Percentiles rank a stretch among this genome's conserved stretches.
Conservation (phyloP, 169 alveolate species). For the Babesia divergens region DNA sequence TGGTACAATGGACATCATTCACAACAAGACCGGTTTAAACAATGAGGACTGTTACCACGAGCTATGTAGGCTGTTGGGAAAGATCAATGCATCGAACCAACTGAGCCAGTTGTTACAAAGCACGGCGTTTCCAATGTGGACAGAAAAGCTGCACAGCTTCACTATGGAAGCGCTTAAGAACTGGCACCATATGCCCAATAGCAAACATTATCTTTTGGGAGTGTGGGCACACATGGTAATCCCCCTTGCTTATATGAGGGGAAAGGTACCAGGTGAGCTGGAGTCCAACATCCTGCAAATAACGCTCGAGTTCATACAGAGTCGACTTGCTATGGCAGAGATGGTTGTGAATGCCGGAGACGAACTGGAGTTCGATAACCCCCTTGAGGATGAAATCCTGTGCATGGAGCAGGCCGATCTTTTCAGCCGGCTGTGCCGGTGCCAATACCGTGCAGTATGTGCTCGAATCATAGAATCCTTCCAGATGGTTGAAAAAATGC, state of each 20-base stretch:
- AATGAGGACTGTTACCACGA: conserved; percentile 89
- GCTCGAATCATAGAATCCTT: conserved; percentile 27
- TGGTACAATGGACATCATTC: conserved; percentile 85
- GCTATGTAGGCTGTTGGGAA: conserved; percentile 88
- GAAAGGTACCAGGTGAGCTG: conserved; percentile 77
- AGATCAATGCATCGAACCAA: conserved; percentile 86
- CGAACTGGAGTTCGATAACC: conserved; percentile 63
- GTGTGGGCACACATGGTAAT: conserved; percentile 90
- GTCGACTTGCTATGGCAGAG: conserved; percentile 79
- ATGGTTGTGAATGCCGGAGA: conserved; percentile 63
- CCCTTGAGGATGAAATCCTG: conserved; percentile 70
- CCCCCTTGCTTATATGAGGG: conserved; percentile 81
- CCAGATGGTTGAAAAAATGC: conserved; percentile 21
- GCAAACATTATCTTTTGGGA: conserved; percentile 88
- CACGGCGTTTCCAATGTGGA: conserved; percentile 84
- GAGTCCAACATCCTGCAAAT: conserved; percentile 76
- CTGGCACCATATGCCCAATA: conserved; percentile 86
- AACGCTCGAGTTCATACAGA: conserved; percentile 75
- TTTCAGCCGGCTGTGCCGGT: conserved; percentile 74
- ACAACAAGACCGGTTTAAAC: conserved; percentile 82
- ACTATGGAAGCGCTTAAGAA: conserved; percentile 85
- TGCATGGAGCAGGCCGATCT: conserved; percentile 80
- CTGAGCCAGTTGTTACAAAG: conserved; percentile 75
- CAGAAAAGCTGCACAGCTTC: conserved; percentile 83
- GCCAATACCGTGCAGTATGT: conserved; percentile 67